Evolutionary conservation across 2,329 filamentous ascomycete genomes (phyloP).

Genomic region (Trichoderma asperellum): DNA sequence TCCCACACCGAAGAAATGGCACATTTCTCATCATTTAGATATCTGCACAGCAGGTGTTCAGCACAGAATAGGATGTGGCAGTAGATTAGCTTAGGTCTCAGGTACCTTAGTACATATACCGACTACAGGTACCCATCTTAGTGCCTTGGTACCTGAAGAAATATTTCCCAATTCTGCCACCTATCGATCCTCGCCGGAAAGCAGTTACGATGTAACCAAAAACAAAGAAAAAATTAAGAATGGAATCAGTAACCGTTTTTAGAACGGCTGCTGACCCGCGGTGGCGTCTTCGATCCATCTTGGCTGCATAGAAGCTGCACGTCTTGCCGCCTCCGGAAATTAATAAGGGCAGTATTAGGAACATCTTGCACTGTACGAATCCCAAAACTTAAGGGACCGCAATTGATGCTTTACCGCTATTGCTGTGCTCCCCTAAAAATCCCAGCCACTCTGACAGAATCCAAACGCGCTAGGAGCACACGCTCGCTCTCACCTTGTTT

Average conservation of each 20-base stretch:
- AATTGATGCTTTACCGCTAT: not conserved
- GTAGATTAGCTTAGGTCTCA: too few species aligned
- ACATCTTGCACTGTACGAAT: not conserved
- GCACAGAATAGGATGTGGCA: not conserved
- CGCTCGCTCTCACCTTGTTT: not conserved
- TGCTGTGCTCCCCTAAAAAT: not conserved
- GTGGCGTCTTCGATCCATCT: slow-evolving; percentile 21
- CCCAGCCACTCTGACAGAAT: not conserved
- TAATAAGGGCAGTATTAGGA: not conserved
- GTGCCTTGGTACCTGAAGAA: too few species aligned
- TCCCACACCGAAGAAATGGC: not conserved
- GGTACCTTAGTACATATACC: too few species aligned
- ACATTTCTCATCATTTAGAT: not conserved
- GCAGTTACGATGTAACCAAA: not conserved
- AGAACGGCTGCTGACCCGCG: slow-evolving; percentile 8
- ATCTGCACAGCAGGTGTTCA: not conserved
- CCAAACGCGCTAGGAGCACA: slow-evolving; percentile 16
- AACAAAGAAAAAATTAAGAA: not conserved
- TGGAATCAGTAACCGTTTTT: not conserved
- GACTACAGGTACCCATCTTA: too few species aligned
- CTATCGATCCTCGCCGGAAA: not conserved
- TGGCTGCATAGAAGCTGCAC: slow-evolving; percentile 26
- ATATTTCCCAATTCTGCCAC: not conserved
- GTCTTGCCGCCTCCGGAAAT: slow-evolving; percentile 17
- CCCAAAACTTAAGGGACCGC: not conserved